Percentiles rank a stretch among this genome's conserved stretches.
phyloP scores from a whole-genome alignment of 257 asterid species.

The Nicotiana attenuata region DNA sequence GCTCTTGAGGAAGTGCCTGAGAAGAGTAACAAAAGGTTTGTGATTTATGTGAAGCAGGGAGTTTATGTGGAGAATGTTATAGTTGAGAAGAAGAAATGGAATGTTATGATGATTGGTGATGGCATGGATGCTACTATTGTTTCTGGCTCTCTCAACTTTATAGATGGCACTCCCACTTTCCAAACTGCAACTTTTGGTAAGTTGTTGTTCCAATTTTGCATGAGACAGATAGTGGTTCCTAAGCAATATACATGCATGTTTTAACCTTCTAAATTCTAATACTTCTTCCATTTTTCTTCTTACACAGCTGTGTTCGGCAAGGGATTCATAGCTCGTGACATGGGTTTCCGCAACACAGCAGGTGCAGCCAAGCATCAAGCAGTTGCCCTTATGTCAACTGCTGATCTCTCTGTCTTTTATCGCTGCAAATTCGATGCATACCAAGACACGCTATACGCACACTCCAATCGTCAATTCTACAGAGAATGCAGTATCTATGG shows the following conservation, averaged over 20 bases:
- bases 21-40: not conserved
- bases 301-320: slow-evolving; percentile 17
- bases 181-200: slow-evolving; percentile 23
- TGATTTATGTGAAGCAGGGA: slow-evolving; percentile 17
- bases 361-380: slow-evolving; percentile 26
- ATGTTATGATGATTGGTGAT: slow-evolving; percentile 24
- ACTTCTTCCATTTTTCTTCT: not conserved
- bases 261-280: not conserved
- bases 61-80: slow-evolving; percentile 11
- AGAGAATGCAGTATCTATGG: slow-evolving; percentile 21
- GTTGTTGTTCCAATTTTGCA: not conserved
- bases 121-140: slow-evolving; percentile 23
- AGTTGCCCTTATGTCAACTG: slow-evolving; percentile 14
- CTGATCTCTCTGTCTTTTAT: slow-evolving; percentile 19
- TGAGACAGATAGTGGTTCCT: not conserved
- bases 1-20: slow-evolving; percentile 18
- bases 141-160: slow-evolving; percentile 8
- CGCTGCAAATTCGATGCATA: slow-evolving; percentile 15
- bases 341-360: slow-evolving; percentile 20
- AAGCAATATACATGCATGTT: not conserved
- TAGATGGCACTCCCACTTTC: slow-evolving; percentile 17
- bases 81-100: slow-evolving; percentile 13
- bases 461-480: slow-evolving; percentile 24
- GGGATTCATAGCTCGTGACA: slow-evolving; percentile 24
- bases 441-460: slow-evolving; percentile 21